A percentile compares a stretch with the other conserved stretches of the same genome.
Conservation (phyloP, 495 filamentous ascomycete species). For the Daldinia concentrica region DNA sequence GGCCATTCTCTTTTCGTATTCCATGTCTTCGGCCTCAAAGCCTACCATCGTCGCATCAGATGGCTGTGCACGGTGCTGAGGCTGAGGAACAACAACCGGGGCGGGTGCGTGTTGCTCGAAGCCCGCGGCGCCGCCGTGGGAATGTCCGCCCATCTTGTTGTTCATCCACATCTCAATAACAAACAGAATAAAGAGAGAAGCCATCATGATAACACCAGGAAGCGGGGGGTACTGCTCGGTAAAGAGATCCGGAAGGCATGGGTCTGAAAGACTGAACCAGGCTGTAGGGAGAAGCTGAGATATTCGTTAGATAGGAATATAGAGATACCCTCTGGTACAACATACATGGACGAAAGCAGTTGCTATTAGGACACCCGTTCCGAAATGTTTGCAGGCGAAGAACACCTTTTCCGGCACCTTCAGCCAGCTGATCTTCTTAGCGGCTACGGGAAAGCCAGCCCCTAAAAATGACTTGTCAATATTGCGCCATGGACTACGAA, state of each 20-base stretch:
- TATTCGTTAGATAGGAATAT: slow-evolving; percentile 13
- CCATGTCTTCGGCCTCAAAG: slow-evolving; percentile 48
- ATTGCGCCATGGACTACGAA: background rate
- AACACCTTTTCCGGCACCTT: slow-evolving; percentile 62
- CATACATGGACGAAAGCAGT: slow-evolving; percentile 76
- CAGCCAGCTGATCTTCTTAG: slow-evolving; percentile 64
- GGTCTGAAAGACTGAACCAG: slow-evolving; percentile 64
- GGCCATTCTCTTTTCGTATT: slow-evolving; percentile 55
- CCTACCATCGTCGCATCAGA: slow-evolving; percentile 5
- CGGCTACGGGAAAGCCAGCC: slow-evolving; percentile 63
- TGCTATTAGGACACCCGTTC: slow-evolving; percentile 73
- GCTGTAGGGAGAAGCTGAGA: slow-evolving; percentile 63
- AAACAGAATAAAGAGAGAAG: slow-evolving; percentile 64
- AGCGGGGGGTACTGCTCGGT: slow-evolving; percentile 65
- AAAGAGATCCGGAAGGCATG: slow-evolving; percentile 67
- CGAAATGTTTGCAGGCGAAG: slow-evolving; percentile 70
- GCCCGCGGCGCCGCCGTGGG: slow-evolving; percentile 60
- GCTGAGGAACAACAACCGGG: slow-evolving; percentile 22
- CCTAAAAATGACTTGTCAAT: slow-evolving; percentile 33
- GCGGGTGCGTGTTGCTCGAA: slow-evolving; percentile 45
- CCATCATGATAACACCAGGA: slow-evolving; percentile 69
- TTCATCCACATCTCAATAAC: slow-evolving; percentile 66
- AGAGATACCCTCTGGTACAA: background rate
- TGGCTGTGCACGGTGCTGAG: background rate
- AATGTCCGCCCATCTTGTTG: slow-evolving; percentile 59